Evolutionary conservation across 305 asterid genomes (phyloP), one percentile per base, ranked within the genome.

Genomic region (Fraxinus floribunda): DNA sequence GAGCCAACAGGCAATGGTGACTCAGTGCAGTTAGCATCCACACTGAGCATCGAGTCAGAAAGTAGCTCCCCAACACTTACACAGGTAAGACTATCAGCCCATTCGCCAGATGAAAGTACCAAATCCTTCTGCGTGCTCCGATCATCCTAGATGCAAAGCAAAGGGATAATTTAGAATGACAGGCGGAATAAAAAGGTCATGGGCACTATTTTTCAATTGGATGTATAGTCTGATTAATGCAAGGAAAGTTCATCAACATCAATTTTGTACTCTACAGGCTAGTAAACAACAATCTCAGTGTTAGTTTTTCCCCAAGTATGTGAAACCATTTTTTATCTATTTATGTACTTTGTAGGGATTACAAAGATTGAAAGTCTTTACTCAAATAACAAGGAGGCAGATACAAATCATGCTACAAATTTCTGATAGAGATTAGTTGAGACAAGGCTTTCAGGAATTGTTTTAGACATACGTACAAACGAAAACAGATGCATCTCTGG

Each of bases 41-140:
- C 78, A 75, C 82, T 85, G 36, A 78, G 90, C 46, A 90, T 80
- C 26, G 92, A 79, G 82, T 89, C 97, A 20, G 93, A 86, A 70
- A 94, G 92, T 79, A 96, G 89, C 60, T 96, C 97, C 80, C 98
- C 98, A 55, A 93, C 81, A 78, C 98, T 93, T 80, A 93, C 87
- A 88, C 90, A 90, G 83, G 98, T 93, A 82, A 93, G 94, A 86
- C 95, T 94, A 84, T 94, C 97, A 72, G 94, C 98, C 99, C 98
- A 96, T 62, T 89, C 97, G 82, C 93, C 94, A 73, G 91, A 88
- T 83, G 97, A 87, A 74, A 89, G 83, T 15, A 87, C 80, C 85
- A 80, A 60, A 52, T 82, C 90, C 84, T 90, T 89, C 90, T 85
- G 66, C 41, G 55, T 34, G 87, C 75, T 82, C 46, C 55, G 60